Evolutionary conservation across 2,329 filamentous ascomycete species (phyloP), one percentile per base, ranked within the genome.

Genomic region (Diaporthe capsici): DNA sequence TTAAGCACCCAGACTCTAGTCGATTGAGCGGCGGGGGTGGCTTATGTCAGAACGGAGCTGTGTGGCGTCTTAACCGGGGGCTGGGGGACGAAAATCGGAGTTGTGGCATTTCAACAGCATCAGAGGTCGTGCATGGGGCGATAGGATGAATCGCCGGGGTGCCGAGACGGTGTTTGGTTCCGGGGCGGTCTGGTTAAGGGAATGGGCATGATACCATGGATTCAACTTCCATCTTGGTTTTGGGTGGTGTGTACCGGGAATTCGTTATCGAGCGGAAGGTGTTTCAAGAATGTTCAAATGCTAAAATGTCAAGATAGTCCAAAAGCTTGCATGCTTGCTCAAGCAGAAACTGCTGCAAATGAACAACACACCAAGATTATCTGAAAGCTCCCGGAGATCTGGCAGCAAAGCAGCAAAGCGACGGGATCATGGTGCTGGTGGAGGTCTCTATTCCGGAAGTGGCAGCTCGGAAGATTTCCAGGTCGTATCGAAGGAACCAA

Each of bases 1-100:
- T 15, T 86, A 79, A 78, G 67, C 91, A 91, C 1, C 88, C 83
- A 6, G n/a, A 25, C 1, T 9, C 31, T 22, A 44, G 20, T 2
- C 15, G 28, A 7, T 25, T 15, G 31, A 31, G 31, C 7, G 31
- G 31, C 4, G 31, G 31, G 31, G 31, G 31, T 31, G 31, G 28
- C 8, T 12, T 10, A n/a, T 8, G 39, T 15, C 15, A 31, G n/a
- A 58, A 60, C 17, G 28, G 44, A 28, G 53, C 7, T 20, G 51
- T 12, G 37, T 60, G 37, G 47, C 42, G 37, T 65, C 58, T 55
- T n/a, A 20, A 63, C 17, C 12, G 44, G 39, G 12, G 57, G n/a
- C 28, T 10, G 10, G 44, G 37, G 12, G 57, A 31, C 15, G 47
- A 70, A 70, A 55, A 55, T 51, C 70, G 70, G 68, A 68, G 42